phyloP scores from a whole-genome alignment of 2,329 filamentous ascomycete genomes.

The Cytospora leucostoma region DNA sequence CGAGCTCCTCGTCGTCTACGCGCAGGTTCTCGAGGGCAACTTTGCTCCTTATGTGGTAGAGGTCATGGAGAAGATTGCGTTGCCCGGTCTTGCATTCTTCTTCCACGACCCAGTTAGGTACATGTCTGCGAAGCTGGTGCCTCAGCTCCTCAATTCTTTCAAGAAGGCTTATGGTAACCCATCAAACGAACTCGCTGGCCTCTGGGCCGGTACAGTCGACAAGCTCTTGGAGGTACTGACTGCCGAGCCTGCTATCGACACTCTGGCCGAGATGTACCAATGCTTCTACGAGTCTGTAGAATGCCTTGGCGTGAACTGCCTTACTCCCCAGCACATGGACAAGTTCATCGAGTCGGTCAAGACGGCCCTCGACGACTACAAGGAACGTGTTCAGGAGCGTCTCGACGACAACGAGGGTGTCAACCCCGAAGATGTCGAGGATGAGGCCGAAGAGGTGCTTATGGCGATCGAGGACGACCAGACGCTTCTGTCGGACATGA shows the following conservation, averaged over 20 bases:
- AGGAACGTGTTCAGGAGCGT: slow-evolving; percentile 78
- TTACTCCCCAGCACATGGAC: slow-evolving; percentile 77
- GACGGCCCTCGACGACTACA: slow-evolving; percentile 89
- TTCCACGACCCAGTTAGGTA: slow-evolving; percentile 98
- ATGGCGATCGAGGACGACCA: slow-evolving; percentile 97
- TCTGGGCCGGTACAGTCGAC: slow-evolving; percentile 84
- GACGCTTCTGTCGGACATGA: slow-evolving; percentile 96
- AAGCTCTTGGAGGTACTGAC: slow-evolving; percentile 92
- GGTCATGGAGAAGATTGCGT: slow-evolving; percentile 94
- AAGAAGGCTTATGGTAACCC: slow-evolving; percentile 85
- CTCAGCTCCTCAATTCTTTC: slow-evolving; percentile 88
- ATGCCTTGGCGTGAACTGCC: slow-evolving; percentile 82
- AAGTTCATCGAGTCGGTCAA: slow-evolving; percentile 85
- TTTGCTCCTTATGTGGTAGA: slow-evolving; percentile 91
- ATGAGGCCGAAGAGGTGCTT: slow-evolving; percentile 79
- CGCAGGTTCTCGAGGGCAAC: slow-evolving; percentile 87
- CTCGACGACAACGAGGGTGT: slow-evolving; percentile 74
- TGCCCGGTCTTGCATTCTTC: slow-evolving; percentile 95
- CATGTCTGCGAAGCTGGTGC: slow-evolving; percentile 91
- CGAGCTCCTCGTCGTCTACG: slow-evolving; percentile 95
- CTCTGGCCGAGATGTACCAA: slow-evolving; percentile 97
- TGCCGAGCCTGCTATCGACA: slow-evolving; percentile 93
- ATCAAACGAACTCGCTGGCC: slow-evolving; percentile 74
- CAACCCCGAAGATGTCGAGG: slow-evolving; percentile 84
- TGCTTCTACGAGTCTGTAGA: slow-evolving; percentile 99